Conservation (phyloP, 148 eudicot genomes). For the Fagopyrum homotropicum region DNA sequence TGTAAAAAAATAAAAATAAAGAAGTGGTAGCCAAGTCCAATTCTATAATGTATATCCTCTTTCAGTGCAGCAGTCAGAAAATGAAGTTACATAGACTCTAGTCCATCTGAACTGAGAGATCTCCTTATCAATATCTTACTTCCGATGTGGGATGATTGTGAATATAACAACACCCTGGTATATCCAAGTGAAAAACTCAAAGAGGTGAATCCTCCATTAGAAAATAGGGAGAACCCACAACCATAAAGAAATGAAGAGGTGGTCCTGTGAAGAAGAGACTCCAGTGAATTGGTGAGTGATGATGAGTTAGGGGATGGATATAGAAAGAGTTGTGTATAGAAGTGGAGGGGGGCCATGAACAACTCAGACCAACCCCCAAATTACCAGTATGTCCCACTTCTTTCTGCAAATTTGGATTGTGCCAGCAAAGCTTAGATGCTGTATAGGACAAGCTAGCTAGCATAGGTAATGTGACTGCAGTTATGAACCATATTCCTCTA, state of each 20-base stretch:
- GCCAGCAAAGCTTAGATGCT: conserved; percentile 9
- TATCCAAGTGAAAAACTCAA: no score
- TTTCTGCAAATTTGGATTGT: conserved; percentile 6
- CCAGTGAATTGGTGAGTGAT: conserved; percentile 1
- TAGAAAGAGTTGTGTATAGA: conserved; percentile 9
- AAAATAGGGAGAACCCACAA: background rate
- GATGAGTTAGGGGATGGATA: conserved; percentile 1
- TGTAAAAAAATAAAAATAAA: no score
- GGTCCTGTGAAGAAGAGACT: conserved; percentile 8
- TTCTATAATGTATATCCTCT: background rate
- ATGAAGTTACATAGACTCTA: background rate
- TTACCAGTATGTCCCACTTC: conserved; percentile 3
- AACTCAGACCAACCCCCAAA: conserved; percentile 10
- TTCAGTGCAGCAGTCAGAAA: background rate
- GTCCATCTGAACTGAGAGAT: background rate
- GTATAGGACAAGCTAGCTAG: conserved; percentile 1
- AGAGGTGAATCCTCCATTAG: no score
- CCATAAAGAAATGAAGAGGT: background rate
- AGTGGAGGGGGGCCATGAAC: conserved; percentile 8
- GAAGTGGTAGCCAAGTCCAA: background rate
- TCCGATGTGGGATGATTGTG: no score
- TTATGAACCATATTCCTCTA: conserved; percentile 1
- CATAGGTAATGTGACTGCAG: background rate
- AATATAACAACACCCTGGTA: no score
- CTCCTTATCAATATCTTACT: no score